Evolutionary conservation across 2,329 filamentous ascomycete genomes (phyloP).

Genomic region (Colletotrichum sidae): DNA sequence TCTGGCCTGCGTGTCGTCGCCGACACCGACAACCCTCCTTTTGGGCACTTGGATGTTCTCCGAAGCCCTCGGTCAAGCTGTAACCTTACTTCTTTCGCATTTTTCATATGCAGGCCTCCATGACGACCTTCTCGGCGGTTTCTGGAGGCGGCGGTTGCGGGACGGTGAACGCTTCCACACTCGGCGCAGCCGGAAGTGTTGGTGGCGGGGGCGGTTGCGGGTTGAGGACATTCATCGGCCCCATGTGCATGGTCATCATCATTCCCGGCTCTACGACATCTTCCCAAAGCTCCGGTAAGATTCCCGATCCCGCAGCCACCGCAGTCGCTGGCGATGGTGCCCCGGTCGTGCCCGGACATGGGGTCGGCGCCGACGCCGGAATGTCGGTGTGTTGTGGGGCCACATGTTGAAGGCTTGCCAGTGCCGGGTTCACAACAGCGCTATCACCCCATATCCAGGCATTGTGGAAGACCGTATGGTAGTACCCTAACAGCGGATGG

Average conservation of each 20-base stretch:
- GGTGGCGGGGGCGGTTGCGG: neutral
- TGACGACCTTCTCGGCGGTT: neutral
- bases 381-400: neutral
- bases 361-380: neutral
- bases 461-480: slow-evolving; percentile 27
- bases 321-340: neutral
- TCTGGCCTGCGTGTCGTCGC: no score
- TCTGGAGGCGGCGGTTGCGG: neutral
- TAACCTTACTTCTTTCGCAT: no score
- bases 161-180: no score
- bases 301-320: neutral
- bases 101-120: neutral
- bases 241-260: slow-evolving; percentile 34
- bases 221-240: slow-evolving; percentile 11
- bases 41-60: no score
- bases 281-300: slow-evolving; percentile 38
- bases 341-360: neutral
- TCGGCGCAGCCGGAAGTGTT: slow-evolving; percentile 1
- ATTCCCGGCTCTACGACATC: slow-evolving; percentile 37
- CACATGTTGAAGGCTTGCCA: slow-evolving; percentile 29
- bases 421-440: slow-evolving; percentile 23
- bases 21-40: no score
- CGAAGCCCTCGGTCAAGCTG: no score
- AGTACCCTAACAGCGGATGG: slow-evolving; percentile 28
- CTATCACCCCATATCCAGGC: slow-evolving; percentile 7